Percentiles rank a stretch among this genome's conserved stretches.
These are phyloP conservation scores for Colletotrichum sp. DNA, from an alignment of 2,329 filamentous ascomycete species.

Conservation along the genomic window DNA sequence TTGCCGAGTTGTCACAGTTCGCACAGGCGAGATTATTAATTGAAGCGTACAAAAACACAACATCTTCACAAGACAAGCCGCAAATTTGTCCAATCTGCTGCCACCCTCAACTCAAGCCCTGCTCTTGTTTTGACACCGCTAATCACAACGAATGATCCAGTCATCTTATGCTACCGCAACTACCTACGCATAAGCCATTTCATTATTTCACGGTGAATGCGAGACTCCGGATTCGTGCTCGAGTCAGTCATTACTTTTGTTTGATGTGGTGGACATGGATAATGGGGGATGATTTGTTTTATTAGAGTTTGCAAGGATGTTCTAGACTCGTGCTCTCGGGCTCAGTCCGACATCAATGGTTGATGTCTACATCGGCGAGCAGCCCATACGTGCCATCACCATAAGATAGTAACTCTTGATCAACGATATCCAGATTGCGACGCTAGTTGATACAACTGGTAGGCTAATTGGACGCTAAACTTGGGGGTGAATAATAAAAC, in stretches of 20 bases:
- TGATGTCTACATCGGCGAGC: background rate
- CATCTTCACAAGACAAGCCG: background rate
- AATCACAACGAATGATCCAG: background rate
- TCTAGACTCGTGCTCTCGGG: background rate
- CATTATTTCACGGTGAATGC: background rate
- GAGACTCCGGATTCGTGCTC: background rate
- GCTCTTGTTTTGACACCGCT: background rate
- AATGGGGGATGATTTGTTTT: rapidly evolving
- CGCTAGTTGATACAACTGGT: rapidly evolving
- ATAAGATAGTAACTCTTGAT: background rate
- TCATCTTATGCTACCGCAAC: background rate
- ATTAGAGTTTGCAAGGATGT: background rate
- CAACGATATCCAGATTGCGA: background rate
- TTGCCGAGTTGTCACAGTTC: background rate
- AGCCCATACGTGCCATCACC: background rate
- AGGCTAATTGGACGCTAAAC: background rate
- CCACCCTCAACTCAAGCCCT: rapidly evolving
- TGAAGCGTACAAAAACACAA: rapidly evolving
- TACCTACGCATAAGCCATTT: background rate
- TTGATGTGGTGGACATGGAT: background rate
- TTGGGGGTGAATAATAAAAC: rapidly evolving
- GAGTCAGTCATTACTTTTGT: background rate
- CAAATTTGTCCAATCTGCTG: background rate
- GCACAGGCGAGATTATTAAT: background rate
- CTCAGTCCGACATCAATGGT: background rate